Evolutionary conservation across 2,329 filamentous ascomycete species (phyloP), one percentile per base, ranked within the genome.

Genomic region (Orbilia blumenaviensis): DNA sequence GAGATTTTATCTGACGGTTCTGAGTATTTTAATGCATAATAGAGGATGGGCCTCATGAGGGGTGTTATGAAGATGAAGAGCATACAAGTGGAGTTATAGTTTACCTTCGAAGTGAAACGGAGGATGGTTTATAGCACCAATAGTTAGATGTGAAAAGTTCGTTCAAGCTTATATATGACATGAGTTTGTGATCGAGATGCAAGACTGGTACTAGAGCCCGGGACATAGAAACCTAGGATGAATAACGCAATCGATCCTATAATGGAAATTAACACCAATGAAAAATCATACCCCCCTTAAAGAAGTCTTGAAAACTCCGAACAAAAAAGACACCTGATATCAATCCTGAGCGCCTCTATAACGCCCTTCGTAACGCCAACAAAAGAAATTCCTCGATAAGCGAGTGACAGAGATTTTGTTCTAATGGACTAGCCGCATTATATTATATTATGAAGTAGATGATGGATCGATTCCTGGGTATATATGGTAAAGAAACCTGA

Each of bases 341-440:
- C n/a, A n/a, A n/a, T 12, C 71, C 23, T 36, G 6, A 68, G 68
- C 71, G 63, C 71, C 63, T 75, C 56, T 56, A 73, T 46, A 75
- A 75, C 63, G 71, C 71, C 71, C 29, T 3, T 34, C 32, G n/a
- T 32, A 50, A 75, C 71, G 56, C 62, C 71, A 46, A 42, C 29
- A 61, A 61, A 60, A 42, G 29, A 48, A 41, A 6, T 56, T 38
- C 38, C 52, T 3, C 14, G 16, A 21, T 7, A 66, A 62, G 41
- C 9, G 12, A 60, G 58, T 12, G 44, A 42, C 16, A 58, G 34
- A 21, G 16, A 23, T 29, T 48, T 29, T 9, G 32, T 8, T 62
- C 36, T 38, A 46, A 44, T 16, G 36, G 44, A 25, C 25, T 62
- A 3, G 46, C 69, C 62, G 41, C 27, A 38, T 63, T 56, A 67